phyloP scores from a whole-genome alignment of 768 basidiomycete species.

The Trametes cingulata region DNA sequence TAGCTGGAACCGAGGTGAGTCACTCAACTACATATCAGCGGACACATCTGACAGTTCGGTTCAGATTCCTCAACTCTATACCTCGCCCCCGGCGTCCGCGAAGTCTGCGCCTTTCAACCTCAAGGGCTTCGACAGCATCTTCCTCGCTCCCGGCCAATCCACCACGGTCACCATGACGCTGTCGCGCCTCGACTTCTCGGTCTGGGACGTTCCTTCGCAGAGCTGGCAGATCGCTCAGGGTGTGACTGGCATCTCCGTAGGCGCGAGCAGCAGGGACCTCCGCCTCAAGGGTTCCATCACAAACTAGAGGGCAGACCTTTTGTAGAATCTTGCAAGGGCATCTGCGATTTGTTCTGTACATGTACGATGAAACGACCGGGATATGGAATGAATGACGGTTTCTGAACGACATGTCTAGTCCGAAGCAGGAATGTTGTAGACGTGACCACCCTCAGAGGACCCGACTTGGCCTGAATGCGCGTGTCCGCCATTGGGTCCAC shows the following conservation, averaged over 20 bases:
- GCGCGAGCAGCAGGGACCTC: slow-evolving; percentile 38
- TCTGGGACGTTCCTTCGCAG: slow-evolving; percentile 56
- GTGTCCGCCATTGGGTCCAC: slow-evolving; percentile 5
- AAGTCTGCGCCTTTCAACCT: slow-evolving; percentile 36
- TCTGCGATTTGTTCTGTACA: not conserved
- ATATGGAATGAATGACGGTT: not conserved
- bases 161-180: slow-evolving; percentile 48
- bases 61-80: slow-evolving; percentile 71
- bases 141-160: slow-evolving; percentile 44
- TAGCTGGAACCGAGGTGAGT: slow-evolving; percentile 34
- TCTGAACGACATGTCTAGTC: not conserved
- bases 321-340: not conserved
- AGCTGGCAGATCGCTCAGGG: slow-evolving; percentile 58
- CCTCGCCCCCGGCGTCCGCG: slow-evolving; percentile 50
- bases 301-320: slow-evolving; percentile 6
- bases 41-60: slow-evolving; percentile 14
- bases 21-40: too few species aligned
- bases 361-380: not conserved
- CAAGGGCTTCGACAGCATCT: slow-evolving; percentile 38
- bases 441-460: slow-evolving; percentile 13
- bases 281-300: slow-evolving; percentile 47
- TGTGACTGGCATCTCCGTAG: slow-evolving; percentile 36
- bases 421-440: slow-evolving; percentile 11
- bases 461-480: slow-evolving; percentile 10
- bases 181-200: slow-evolving; percentile 51